A percentile compares a stretch with the other conserved stretches of the same genome.
phyloP scores from a whole-genome alignment of 768 basidiomycete genomes.

The Psilocybe tampanensis region DNA sequence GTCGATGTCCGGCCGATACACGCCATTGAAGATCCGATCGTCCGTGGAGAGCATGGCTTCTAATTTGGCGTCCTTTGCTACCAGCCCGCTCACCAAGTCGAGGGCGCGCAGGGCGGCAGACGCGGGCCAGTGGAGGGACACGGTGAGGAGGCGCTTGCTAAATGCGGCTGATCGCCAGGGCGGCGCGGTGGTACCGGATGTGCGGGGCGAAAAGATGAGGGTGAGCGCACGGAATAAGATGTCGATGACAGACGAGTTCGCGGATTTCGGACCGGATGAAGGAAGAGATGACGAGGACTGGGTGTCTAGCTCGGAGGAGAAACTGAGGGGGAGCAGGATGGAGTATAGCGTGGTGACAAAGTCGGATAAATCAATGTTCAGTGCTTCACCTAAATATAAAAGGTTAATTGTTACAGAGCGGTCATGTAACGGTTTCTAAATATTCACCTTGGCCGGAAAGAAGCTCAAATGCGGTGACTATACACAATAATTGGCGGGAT shows the following conservation, averaged over 20 bases:
- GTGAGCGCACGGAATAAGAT: conserved; percentile 87
- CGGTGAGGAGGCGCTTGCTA: conserved; percentile 85
- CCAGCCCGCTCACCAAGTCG: conserved; percentile 70
- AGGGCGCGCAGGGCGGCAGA: conserved; percentile 64
- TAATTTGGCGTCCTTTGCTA: conserved; percentile 78
- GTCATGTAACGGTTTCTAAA: conserved; percentile 8
- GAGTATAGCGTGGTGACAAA: conserved; percentile 86
- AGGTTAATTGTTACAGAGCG: conserved; percentile 3
- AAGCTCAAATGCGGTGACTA: conserved; percentile 96
- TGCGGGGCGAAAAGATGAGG: conserved; percentile 78
- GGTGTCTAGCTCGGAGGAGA: conserved; percentile 64
- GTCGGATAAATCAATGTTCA: conserved; percentile 92
- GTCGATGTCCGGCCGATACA: conserved; percentile 83
- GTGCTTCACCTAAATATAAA: conserved; percentile 77
- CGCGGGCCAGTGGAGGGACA: conserved; percentile 82
- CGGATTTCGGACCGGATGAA: conserved; percentile 3
- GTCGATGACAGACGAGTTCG: conserved; percentile 42
- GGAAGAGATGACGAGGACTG: conserved; percentile 15
- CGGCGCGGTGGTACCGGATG: conserved; percentile 54
- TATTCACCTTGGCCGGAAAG: conserved; percentile 89
- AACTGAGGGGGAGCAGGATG: conserved; percentile 74
- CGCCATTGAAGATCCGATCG: conserved; percentile 82
- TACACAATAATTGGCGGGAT: conserved; percentile 74
- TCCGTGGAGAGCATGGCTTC: conserved; percentile 86
- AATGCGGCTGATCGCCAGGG: conserved; percentile 88